Conservation (phyloP, 345 rosid genomes). For the Brassica cretica region DNA sequence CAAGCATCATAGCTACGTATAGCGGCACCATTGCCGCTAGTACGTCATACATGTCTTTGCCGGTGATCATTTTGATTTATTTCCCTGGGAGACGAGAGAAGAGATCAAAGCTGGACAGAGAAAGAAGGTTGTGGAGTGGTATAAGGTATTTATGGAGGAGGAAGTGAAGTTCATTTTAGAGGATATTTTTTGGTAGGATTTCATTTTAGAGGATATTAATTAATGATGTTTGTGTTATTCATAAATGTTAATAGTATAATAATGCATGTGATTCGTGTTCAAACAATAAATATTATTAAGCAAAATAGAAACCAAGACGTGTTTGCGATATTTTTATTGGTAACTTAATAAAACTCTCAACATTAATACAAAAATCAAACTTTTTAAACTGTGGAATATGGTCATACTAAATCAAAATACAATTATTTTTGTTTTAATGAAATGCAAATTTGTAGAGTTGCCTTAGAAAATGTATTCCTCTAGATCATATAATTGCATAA, state of each 20-base stretch:
- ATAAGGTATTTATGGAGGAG: constrained; percentile 37
- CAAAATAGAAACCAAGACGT: background rate
- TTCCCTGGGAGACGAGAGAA: constrained; percentile 24
- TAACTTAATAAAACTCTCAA: no score
- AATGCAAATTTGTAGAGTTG: no score
- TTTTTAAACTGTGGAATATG: no score
- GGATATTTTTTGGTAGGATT: background rate
- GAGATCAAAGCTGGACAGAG: constrained; percentile 9
- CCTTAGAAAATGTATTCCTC: no score
- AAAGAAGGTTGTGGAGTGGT: background rate
- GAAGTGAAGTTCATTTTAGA: constrained; percentile 25
- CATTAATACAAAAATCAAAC: no score
- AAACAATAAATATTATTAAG: background rate
- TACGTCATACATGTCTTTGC: constrained; percentile 75
- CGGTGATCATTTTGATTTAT: constrained; percentile 55
- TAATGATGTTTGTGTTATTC: constrained; percentile 6
- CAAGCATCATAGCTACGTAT: constrained; percentile 80
- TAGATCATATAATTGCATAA: no score
- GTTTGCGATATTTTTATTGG: no score
- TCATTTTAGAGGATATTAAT: constrained; percentile 16
- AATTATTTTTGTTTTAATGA: no score
- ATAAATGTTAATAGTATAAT: background rate
- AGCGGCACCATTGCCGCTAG: constrained; percentile 80
- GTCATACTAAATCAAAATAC: no score
- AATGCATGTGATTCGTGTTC: constrained; percentile 25